These are phyloP conservation scores for Capronia epimyces DNA, from an alignment of 2,329 filamentous ascomycete genomes.

Conservation along the genomic window DNA sequence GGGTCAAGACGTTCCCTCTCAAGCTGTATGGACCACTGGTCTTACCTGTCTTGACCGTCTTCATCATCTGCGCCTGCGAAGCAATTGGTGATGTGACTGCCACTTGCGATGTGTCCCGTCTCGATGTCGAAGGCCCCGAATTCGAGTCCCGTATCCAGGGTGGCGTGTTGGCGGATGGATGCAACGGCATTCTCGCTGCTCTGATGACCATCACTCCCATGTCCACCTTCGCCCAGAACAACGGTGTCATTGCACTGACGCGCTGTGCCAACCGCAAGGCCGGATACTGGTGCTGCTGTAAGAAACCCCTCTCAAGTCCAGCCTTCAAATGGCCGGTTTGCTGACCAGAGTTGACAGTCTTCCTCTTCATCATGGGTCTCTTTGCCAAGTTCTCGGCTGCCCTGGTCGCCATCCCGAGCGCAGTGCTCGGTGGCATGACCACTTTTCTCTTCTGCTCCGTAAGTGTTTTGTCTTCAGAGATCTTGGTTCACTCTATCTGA, in stretches of 20 bases:
- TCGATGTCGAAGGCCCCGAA: constrained; percentile 58
- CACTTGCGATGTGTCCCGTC: constrained; percentile 60
- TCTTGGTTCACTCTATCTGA: background rate
- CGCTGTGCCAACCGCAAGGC: constrained; percentile 64
- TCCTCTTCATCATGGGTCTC: constrained; percentile 63
- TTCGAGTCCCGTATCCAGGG: constrained; percentile 67
- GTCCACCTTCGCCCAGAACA: constrained; percentile 64
- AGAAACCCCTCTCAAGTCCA: background rate
- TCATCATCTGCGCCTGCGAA: constrained; percentile 63
- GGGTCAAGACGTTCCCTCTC: constrained; percentile 64
- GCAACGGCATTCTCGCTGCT: constrained; percentile 59
- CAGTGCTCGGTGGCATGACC: constrained; percentile 46
- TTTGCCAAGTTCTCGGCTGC: constrained; percentile 67
- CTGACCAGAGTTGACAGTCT: constrained; percentile 38
- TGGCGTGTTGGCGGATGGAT: constrained; percentile 60
- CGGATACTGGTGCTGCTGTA: constrained; percentile 56
- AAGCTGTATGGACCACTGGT: constrained; percentile 62
- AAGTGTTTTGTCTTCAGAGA: background rate
- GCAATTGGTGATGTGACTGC: constrained; percentile 64
- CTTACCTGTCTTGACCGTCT: constrained; percentile 53
- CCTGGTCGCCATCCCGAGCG: constrained; percentile 58
- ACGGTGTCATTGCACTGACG: constrained; percentile 63
- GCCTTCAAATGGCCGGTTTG: background rate
- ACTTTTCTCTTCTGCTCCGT: constrained; percentile 65
- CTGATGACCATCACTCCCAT: constrained; percentile 64